Base-by-base conservation (phyloP, 139 green algal species). In the Chlamydomonas schloesseri region DNA sequence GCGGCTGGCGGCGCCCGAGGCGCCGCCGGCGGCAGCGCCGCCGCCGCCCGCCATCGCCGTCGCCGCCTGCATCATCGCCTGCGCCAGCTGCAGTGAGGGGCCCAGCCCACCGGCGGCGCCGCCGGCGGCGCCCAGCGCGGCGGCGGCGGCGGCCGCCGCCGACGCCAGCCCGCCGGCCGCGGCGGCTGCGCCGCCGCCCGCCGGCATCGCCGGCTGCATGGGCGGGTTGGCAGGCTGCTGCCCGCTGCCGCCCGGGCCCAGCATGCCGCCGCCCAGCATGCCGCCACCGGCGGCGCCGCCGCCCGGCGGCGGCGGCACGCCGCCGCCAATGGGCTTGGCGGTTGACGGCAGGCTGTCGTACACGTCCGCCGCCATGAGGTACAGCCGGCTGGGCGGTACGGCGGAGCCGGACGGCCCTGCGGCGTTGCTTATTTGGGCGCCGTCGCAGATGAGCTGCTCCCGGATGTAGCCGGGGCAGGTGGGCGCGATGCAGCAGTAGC, bases 51-150 rank as follows among this genome's bases (percentile, higher is more conserved):
- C 55, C 42, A 84, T 15, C 64, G 78, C 64, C 42, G 64, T 74
- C 20, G 78, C 78, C 17, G 78, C 78, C 78, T 84, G 78, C 42
- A 84, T 29, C 78, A 84, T 84, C 29, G 64, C 78, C 64, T 84
- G 78, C 78, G 78, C 78, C 64, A 84, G 78, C 31, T n/a, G 67
- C 18, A 84, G 46, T 17, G 78, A 74, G 18, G 78, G 76, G 1
- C 14, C 31, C 64, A 74, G 46, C 8, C 42, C 64, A 3, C 18
- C 24, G 2, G 60, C 60, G 18, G 17, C 60, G 18, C 18, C 24
- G 18, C 18, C 33, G 55, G 55, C 28, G 50, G 29, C 55, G 53
- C 73, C 31, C 11, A 33, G 28, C 60, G 64, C 65, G 34, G 78
- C 76, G 17, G 62, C 60, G 28, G 73, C 23, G 26, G 76, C 36